A percentile compares a stretch with the other conserved stretches of the same genome.
These are phyloP conservation scores for Kwoniella newhampshirensis DNA, from an alignment of 768 basidiomycete species.

Conservation along the genomic window DNA sequence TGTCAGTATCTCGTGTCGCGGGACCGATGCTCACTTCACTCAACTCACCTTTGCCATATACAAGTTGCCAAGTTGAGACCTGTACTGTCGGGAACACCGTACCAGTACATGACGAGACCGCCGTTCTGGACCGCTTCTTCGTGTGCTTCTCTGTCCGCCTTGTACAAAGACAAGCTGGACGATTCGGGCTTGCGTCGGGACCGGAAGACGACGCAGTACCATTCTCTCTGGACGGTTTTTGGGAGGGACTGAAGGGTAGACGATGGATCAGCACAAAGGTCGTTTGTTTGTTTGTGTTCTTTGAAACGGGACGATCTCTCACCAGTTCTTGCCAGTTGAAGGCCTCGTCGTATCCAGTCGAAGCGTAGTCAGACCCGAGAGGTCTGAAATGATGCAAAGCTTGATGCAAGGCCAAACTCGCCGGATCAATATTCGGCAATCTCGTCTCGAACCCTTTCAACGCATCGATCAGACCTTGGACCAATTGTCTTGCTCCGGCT, in stretches of 20 bases:
- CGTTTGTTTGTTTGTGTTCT: neutral
- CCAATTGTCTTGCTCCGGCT: no score
- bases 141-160: slow-evolving; percentile 81
- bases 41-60: slow-evolving; percentile 64
- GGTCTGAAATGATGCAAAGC: slow-evolving; percentile 77
- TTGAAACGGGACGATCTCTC: no score
- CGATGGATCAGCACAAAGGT: neutral
- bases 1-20: neutral
- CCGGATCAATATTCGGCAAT: slow-evolving; percentile 80
- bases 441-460: slow-evolving; percentile 66
- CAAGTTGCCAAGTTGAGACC: slow-evolving; percentile 91
- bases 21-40: no score
- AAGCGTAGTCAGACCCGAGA: slow-evolving; percentile 63
- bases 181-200: slow-evolving; percentile 62
- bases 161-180: slow-evolving; percentile 61
- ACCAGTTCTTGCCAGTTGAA: slow-evolving; percentile 90
- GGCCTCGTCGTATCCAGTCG: slow-evolving; percentile 65
- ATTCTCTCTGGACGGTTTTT: slow-evolving; percentile 24
- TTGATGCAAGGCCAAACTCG: slow-evolving; percentile 78
- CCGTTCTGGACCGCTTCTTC: slow-evolving; percentile 82
- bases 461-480: slow-evolving; percentile 16
- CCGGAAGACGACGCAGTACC: slow-evolving; percentile 84
- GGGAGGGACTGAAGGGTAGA: slow-evolving; percentile 20
- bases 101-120: slow-evolving; percentile 87
- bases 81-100: slow-evolving; percentile 73